Base-by-base conservation (phyloP, 768 basidiomycete genomes). In the Brasilioporus rufonigricans region DNA sequence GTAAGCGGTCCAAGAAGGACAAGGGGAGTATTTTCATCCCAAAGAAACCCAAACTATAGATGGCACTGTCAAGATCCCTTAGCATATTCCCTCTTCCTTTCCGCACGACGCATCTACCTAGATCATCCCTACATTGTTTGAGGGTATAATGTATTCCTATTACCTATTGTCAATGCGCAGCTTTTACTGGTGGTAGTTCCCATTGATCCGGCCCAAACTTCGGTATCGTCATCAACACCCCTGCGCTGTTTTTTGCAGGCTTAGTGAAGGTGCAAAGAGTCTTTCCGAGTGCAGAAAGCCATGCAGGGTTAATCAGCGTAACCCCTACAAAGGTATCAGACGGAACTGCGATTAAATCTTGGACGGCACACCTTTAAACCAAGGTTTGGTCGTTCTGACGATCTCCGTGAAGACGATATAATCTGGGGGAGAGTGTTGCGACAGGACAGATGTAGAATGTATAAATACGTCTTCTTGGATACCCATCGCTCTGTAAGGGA, bases 211-310 rank as follows among this genome's bases (percentile, higher is more conserved):
- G 86, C 11, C 93, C 93, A 69, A 94, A 98, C 49, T 80, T 83
- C 0, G 96, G 96, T 45, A 87, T 83, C 11, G 86, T 82, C 79
- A 93, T 85, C 55, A 86, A 73, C 11, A 79, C 73, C 8, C 93
- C 88, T 1, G 77, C 72, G 39, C 74, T 82, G 49, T 86, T 86
- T 70, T 87, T 88, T 24, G 83, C 69, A 1, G 92, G 90, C 71
- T 93, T 94, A 8, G 91, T 93, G 70, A 91, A 97, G 1, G 88
- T 87, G 71, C 95, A 98, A 23, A 98, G 72, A 0, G 87, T 77
- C 50, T 82, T 86, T 11, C 90, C 95, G 9, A 98, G 78, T 0
- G 80, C 78, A 2, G 91, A 78, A 33, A 99, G 73, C 97, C 97
- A 99, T 10, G 82, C 79, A 1, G 93, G 81, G 69, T 98, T 95